These are phyloP conservation scores for Candida broadrunensis DNA, from an alignment of 805 yeast species.

Conservation along the genomic window DNA sequence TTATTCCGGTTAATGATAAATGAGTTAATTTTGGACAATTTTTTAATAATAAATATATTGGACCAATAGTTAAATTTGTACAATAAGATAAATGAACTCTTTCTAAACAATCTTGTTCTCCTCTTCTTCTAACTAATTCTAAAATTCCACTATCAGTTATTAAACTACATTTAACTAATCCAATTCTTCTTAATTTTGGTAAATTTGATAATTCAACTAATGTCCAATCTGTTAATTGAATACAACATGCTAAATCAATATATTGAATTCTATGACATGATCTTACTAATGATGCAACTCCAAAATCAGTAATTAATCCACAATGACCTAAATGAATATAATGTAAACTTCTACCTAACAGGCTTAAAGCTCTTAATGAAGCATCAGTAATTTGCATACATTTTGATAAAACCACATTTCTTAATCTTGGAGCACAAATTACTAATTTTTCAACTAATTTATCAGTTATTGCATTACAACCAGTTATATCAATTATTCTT, in stretches of 20 bases:
- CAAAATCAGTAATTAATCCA: conserved; percentile 82
- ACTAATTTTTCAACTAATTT: conserved; percentile 71
- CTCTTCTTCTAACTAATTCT: conserved; percentile 64
- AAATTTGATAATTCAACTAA: conserved; percentile 71
- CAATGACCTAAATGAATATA: conserved; percentile 95
- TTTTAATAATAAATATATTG: conserved; percentile 70
- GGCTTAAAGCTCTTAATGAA: conserved; percentile 66
- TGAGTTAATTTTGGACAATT: conserved; percentile 87
- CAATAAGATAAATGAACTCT: conserved; percentile 93
- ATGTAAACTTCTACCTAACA: conserved; percentile 75
- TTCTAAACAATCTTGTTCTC: conserved; percentile 78
- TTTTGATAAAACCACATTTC: conserved; percentile 87
- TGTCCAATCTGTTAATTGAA: conserved; percentile 81
- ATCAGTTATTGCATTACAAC: conserved; percentile 80
- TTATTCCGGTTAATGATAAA: conserved; percentile 86
- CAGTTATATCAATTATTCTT: conserved; percentile 81
- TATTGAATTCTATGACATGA: conserved; percentile 84
- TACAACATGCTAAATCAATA: conserved; percentile 93
- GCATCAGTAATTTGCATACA: conserved; percentile 85
- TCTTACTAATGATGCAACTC: conserved; percentile 71
- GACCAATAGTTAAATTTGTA: conserved; percentile 71
- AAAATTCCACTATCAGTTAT: conserved; percentile 82
- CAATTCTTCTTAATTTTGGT: conserved; percentile 83
- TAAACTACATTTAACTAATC: conserved; percentile 85
- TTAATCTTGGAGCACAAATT: conserved; percentile 72